Conservation (phyloP, 1,139 yeast genomes). For the Fermentozyma sake region DNA sequence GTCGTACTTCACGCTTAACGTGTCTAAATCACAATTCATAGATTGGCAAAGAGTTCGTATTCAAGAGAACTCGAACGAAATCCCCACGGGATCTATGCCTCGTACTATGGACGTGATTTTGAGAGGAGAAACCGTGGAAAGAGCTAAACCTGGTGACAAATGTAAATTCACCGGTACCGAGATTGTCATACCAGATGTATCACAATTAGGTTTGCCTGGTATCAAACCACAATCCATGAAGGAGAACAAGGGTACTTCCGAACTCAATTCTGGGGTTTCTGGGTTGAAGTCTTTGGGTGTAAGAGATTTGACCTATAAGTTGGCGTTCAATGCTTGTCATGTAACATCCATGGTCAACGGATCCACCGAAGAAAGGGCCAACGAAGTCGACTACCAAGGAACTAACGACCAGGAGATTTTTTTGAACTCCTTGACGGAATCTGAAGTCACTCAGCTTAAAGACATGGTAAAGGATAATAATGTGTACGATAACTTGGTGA, state of each 20-base stretch:
- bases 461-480: constrained; percentile 90
- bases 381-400: constrained; percentile 30
- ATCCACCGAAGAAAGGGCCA: constrained; percentile 30
- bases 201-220: constrained; percentile 96
- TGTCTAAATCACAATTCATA: constrained; percentile 78
- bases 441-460: constrained; percentile 80
- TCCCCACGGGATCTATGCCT: constrained; percentile 99
- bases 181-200: constrained; percentile 91
- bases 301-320: constrained; percentile 85
- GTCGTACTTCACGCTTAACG: constrained; percentile 77
- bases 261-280: constrained; percentile 76
- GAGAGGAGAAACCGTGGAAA: constrained; percentile 92
- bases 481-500: constrained; percentile 78
- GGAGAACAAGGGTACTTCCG: constrained; percentile 59
- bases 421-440: constrained; percentile 71
- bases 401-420: constrained; percentile 73
- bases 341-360: constrained; percentile 57
- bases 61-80: constrained; percentile 92
- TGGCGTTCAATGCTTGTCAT: constrained; percentile 90
- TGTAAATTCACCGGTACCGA: constrained; percentile 94
- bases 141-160: constrained; percentile 97
- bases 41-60: constrained; percentile 98
- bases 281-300: constrained; percentile 89
- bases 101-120: constrained; percentile 89
- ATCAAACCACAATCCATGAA: constrained; percentile 81